These are phyloP conservation scores for Cercospora zeina DNA, from an alignment of 2,329 filamentous ascomycete genomes.

Conservation along the genomic window DNA sequence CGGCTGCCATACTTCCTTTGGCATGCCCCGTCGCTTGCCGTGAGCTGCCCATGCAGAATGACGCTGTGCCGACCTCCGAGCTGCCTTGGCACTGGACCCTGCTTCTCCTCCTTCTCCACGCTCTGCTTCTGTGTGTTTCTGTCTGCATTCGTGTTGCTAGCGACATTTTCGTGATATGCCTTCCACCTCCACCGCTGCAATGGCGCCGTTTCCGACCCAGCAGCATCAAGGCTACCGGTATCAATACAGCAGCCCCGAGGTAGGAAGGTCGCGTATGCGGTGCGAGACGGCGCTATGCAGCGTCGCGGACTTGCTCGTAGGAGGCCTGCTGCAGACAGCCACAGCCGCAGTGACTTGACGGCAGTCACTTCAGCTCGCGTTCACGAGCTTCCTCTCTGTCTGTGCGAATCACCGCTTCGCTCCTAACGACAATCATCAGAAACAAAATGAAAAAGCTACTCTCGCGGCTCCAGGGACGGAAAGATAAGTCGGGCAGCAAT, in stretches of 20 bases:
- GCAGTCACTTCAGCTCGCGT: neutral
- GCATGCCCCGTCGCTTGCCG: neutral
- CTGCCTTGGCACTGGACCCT: neutral
- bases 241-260: neutral
- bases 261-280: neutral
- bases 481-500: neutral
- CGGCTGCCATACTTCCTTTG: neutral
- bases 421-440: neutral
- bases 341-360: neutral
- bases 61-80: neutral
- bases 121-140: too few species aligned
- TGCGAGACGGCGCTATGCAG: slow-evolving; percentile 1
- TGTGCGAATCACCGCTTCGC: neutral
- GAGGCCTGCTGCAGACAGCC: neutral
- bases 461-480: neutral
- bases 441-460: neutral
- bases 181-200: neutral
- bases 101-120: neutral
- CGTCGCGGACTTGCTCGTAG: neutral
- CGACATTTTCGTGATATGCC: neutral
- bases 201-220: neutral
- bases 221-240: neutral
- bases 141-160: neutral
- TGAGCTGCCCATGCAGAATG: neutral
- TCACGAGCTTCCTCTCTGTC: neutral